phyloP scores from a whole-genome alignment of 116 monocot species.

The Cymodocea nodosa region DNA sequence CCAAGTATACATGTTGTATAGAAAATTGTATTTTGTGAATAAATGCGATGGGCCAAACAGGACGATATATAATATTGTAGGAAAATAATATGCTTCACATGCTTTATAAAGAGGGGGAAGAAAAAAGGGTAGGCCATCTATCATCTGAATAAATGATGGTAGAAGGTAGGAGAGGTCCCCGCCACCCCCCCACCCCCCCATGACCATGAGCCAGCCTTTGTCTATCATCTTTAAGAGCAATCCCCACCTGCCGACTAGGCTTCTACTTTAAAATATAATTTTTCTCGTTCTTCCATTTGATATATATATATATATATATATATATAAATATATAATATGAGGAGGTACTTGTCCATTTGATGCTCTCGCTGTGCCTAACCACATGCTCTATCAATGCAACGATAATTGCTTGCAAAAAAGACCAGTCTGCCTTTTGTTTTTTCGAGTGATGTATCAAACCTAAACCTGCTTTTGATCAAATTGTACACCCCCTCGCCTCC shows the following conservation, averaged over 20 bases:
- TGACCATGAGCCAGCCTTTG: neutral
- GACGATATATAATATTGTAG: conserved; percentile 4
- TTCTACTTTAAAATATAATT: neutral
- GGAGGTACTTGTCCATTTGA: neutral
- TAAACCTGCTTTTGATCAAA: no score
- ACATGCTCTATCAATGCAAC: no score
- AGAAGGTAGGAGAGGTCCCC: conserved; percentile 5
- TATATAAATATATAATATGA: no score
- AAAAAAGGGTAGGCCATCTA: neutral
- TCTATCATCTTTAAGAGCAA: neutral
- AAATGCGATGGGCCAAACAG: neutral
- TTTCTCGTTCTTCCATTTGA: neutral
- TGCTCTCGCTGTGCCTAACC: no score
- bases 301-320: no score
- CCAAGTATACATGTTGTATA: neutral
- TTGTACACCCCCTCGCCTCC: no score
- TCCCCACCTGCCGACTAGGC: conserved; percentile 2
- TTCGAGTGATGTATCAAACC: no score
- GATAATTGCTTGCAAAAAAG: no score
- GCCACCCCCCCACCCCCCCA: conserved; percentile 1
- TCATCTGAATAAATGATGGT: conserved; percentile 7
- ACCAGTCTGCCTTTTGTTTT: no score
- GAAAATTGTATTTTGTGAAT: neutral
- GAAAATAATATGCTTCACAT: conserved; percentile 1
- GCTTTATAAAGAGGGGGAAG: neutral